A percentile compares a stretch with the other conserved stretches of the same genome.
Conservation (phyloP, 257 asterid genomes). For the Catharanthus roseus region DNA sequence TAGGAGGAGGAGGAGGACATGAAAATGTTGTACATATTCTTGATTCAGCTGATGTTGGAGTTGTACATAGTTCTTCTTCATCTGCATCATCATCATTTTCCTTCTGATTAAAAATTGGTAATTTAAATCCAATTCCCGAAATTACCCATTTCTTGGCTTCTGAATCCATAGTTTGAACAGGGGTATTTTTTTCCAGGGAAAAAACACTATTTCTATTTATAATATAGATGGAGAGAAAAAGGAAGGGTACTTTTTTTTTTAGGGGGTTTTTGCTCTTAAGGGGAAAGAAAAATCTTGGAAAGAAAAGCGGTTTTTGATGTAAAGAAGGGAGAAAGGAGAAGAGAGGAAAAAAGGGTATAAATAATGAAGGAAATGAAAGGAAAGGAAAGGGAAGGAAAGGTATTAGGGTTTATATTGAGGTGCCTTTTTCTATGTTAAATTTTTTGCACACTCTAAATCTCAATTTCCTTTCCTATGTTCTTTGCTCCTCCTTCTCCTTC, state of each 20-base stretch:
- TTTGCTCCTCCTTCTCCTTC: too few species aligned
- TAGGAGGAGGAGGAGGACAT: conserved; percentile 48
- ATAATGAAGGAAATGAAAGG: neutral
- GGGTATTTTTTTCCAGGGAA: conserved; percentile 36
- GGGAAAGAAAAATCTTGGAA: neutral
- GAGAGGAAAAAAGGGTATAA: neutral
- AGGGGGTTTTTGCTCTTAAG: conserved; percentile 3
- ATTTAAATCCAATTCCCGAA: conserved; percentile 42
- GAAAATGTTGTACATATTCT: conserved; percentile 20
- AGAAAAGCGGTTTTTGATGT: neutral
- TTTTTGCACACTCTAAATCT: too few species aligned
- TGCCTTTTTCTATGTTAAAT: too few species aligned
- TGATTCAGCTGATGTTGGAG: conserved; percentile 40
- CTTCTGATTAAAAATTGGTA: too few species aligned
- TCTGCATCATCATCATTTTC: neutral
- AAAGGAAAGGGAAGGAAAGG: too few species aligned
- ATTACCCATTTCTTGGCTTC: conserved; percentile 50
- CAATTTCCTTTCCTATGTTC: too few species aligned
- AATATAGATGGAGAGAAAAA: too few species aligned
- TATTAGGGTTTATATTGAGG: too few species aligned
- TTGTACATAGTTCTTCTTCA: conserved; percentile 21
- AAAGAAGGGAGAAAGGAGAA: neutral
- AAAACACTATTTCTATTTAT: conserved; percentile 37
- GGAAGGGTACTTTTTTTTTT: neutral
- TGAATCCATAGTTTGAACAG: conserved; percentile 36